Evolutionary conservation across 257 asterid genomes (phyloP).

Genomic region (Nicotiana benthamiana): DNA sequence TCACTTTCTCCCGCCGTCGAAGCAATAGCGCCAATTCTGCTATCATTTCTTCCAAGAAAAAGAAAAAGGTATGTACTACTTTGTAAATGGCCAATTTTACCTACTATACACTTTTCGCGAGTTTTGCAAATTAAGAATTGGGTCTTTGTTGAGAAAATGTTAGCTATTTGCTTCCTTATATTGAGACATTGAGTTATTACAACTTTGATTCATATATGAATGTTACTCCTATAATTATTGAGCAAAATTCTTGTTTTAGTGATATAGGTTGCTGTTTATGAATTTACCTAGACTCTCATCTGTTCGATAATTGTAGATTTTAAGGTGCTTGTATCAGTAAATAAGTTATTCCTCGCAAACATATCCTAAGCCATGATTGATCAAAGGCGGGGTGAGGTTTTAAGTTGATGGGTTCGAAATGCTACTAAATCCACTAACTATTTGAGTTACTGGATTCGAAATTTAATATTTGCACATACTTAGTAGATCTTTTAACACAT

Average conservation of each 20-base stretch:
- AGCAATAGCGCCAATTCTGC: constrained; percentile 19
- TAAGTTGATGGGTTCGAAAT: no score
- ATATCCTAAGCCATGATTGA: background rate
- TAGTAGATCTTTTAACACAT: no score
- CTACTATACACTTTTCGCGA: background rate
- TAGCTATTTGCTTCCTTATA: no score
- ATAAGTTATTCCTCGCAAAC: background rate
- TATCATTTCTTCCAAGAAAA: constrained; percentile 33
- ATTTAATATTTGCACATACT: no score
- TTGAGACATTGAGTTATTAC: no score
- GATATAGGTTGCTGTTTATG: background rate
- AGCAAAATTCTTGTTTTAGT: background rate
- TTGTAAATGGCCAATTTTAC: background rate
- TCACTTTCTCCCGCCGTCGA: constrained; percentile 59
- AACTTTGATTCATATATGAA: no score
- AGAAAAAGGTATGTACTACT: constrained; percentile 26
- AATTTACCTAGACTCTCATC: background rate
- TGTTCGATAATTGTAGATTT: background rate
- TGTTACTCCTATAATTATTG: no score
- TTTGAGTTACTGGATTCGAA: no score
- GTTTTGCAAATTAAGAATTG: no score
- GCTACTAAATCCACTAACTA: no score
- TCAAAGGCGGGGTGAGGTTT: no score
- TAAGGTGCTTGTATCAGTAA: background rate
- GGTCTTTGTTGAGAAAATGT: no score